Conservation (phyloP, 164 flowering plant genomes). For the Aristolochia fimbriata region DNA sequence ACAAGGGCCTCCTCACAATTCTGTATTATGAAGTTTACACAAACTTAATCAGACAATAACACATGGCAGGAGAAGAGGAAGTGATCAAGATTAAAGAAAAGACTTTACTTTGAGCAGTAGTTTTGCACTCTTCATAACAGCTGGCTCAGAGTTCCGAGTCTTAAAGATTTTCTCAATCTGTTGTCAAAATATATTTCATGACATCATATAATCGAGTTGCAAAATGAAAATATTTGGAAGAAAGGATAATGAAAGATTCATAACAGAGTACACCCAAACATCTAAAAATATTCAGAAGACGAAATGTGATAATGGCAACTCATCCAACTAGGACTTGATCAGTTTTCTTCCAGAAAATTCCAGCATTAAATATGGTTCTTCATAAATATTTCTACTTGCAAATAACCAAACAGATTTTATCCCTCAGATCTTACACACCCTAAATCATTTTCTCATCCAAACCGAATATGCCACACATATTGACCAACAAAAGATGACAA, state of each 20-base stretch:
- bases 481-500: too few relatives aligned
- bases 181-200: neutral
- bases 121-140: constrained; percentile 16
- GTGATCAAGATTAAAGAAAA: neutral
- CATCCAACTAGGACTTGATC: too few relatives aligned
- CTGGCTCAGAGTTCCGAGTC: constrained; percentile 2
- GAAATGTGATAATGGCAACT: too few relatives aligned
- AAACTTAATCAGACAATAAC: neutral
- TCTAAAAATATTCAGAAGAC: too few relatives aligned
- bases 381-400: too few relatives aligned
- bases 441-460: too few relatives aligned
- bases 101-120: constrained; percentile 13
- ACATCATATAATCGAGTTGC: neutral
- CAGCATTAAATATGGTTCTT: too few relatives aligned
- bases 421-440: too few relatives aligned
- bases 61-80: neutral
- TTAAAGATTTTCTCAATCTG: constrained; percentile 17
- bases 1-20: constrained; percentile 24
- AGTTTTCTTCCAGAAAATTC: too few relatives aligned
- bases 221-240: neutral
- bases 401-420: too few relatives aligned
- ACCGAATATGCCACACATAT: too few relatives aligned
- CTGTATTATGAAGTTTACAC: constrained; percentile 11
- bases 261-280: too few relatives aligned
- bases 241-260: neutral